These are phyloP conservation scores for Striga asiatica DNA, from an alignment of 257 asterid genomes.

Conservation along the genomic window DNA sequence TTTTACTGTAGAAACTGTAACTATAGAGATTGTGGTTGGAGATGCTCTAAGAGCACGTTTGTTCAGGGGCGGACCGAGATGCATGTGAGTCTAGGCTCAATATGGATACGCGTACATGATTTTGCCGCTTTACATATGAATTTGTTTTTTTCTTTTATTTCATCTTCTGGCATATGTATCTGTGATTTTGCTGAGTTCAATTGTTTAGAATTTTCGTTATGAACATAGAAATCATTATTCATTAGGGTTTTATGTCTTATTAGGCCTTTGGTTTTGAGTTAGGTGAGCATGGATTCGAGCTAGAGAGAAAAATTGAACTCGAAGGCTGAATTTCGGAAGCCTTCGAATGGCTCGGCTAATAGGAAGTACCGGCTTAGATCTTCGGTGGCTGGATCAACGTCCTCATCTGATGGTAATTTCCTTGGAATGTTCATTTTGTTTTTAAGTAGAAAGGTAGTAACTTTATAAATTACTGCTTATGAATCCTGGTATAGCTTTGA, in stretches of 20 bases:
- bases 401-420: constrained; percentile 58
- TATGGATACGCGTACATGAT: no score
- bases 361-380: constrained; percentile 89
- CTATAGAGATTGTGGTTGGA: constrained; percentile 7
- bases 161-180: background rate
- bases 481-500: no score
- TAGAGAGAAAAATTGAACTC: constrained; percentile 33
- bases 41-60: no score
- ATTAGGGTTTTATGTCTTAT: background rate
- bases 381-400: constrained; percentile 53
- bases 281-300: constrained; percentile 39
- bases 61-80: no score
- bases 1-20: no score
- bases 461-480: no score
- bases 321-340: constrained; percentile 72
- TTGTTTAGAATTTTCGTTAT: background rate
- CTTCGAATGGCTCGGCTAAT: constrained; percentile 45
- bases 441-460: no score
- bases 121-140: background rate
- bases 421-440: no score
- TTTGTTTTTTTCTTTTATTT: background rate
- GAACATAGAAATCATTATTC: background rate
- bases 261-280: constrained; percentile 14
- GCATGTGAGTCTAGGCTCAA: no score
- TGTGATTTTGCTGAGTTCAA: background rate